Base-by-base conservation (phyloP, 345 rosid genomes). In the Eucalyptus sp. region DNA sequence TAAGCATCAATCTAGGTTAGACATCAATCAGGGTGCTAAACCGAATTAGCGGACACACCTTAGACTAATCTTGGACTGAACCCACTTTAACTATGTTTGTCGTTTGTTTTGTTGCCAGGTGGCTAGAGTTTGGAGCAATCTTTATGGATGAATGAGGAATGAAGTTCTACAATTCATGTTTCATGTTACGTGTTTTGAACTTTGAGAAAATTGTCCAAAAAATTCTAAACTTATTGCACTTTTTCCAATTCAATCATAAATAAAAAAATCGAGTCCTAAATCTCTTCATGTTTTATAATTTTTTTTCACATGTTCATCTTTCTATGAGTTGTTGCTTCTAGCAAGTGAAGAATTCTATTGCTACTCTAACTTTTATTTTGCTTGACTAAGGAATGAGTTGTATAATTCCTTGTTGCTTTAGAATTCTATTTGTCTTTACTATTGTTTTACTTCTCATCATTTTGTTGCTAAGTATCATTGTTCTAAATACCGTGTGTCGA, bases 51-150 rank as follows among this genome's bases (percentile, higher is more conserved):
- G 0, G 14, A 41, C 5, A 1, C 3, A 76, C 8, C 16, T 41
- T 41, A 0, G 8, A 76, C 7, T 4, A 0, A 71, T 18, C 8
- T 0, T 5, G 18, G 13, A 71, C 0, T 43, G 8, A 20, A 14
- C 27, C 83, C 0, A 76, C 24, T 10, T 76, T 37, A 37, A 37
- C 48, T 76, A 41, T 76, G 16, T 20, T 22, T 6, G 3, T 20
- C 20, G 0, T 41, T 76, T 41, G 27, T 76, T 76, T 76, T 76
- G 3, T 76, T 41, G 41, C 3, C 4, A 33, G 7, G 7, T 18
- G 4, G 14, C 41, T 66, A 33, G 12, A 71, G 41, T 33, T 33
- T 33, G 25, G 25, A 33, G 44, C 44, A 71, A 71, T 31, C 44
- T 71, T 33, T 33, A 71, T 16, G 24, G 1, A 33, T 10, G 46